Conservation (phyloP, 2,329 filamentous ascomycete genomes). For the Paecilomyces formosus region DNA sequence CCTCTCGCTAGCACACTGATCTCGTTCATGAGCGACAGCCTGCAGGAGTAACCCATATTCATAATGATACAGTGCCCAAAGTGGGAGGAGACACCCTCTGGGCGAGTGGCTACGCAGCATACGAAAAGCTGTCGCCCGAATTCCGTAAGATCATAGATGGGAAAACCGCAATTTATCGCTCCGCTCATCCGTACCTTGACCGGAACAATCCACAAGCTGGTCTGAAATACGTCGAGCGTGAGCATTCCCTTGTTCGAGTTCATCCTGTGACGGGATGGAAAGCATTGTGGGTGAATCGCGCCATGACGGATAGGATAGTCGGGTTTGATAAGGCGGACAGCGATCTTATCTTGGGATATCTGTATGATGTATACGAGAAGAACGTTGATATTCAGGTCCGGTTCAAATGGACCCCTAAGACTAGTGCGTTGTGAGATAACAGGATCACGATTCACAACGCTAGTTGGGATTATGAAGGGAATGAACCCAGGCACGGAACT, state of each 20-base stretch:
- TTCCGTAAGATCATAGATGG: constrained; percentile 67
- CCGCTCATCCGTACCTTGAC: constrained; percentile 61
- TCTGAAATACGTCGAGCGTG: constrained; percentile 58
- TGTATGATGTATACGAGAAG: constrained; percentile 61
- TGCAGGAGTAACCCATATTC: constrained; percentile 62
- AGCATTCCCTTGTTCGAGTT: constrained; percentile 61
- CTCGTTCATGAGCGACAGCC: constrained; percentile 65
- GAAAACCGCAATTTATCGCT: constrained; percentile 55
- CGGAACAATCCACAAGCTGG: constrained; percentile 54
- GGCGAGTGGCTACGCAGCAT: constrained; percentile 63
- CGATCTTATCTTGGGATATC: constrained; percentile 58
- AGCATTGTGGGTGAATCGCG: constrained; percentile 62
- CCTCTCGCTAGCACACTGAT: constrained; percentile 63
- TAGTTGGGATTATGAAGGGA: constrained; percentile 64
- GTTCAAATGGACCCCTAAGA: constrained; percentile 62
- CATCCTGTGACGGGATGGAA: constrained; percentile 72
- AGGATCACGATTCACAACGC: constrained; percentile 68
- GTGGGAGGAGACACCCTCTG: constrained; percentile 66
- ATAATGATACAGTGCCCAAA: constrained; percentile 60
- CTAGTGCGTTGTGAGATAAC: constrained; percentile 66
- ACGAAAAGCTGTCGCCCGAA: constrained; percentile 63
- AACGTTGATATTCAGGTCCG: constrained; percentile 66
- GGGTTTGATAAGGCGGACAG: constrained; percentile 63
- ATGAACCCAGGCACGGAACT: constrained; percentile 62
- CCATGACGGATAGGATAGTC: constrained; percentile 62